A percentile compares a stretch with the other conserved stretches of the same genome.
phyloP scores from a whole-genome alignment of 805 yeast species.

The Ogataea pini region DNA sequence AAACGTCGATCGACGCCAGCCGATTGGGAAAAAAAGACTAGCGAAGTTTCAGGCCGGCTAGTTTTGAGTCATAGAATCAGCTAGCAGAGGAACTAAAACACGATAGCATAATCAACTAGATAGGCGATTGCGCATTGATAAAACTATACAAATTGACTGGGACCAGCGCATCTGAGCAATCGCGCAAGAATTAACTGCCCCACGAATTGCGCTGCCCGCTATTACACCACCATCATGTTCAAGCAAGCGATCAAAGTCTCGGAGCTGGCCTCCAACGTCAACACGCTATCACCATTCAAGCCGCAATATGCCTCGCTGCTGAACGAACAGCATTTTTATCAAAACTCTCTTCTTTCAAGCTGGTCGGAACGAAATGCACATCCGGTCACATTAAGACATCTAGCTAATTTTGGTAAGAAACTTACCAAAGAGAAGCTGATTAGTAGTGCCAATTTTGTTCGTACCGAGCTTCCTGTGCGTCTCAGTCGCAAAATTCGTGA shows the following conservation, averaged over 20 bases:
- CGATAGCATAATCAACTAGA: no score
- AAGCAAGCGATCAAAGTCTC: conserved; percentile 17
- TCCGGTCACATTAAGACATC: conserved; percentile 86
- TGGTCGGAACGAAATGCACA: conserved; percentile 72
- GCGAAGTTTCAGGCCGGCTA: no score
- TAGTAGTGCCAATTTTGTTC: conserved; percentile 83
- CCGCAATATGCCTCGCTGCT: conserved; percentile 18
- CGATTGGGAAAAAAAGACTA: background rate
- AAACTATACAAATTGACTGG: no score
- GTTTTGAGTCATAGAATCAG: background rate
- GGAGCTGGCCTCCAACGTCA: conserved; percentile 19
- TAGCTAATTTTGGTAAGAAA: conserved; percentile 85
- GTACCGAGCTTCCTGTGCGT: conserved; percentile 81
- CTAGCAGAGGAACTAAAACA: no score
- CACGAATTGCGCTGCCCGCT: background rate
- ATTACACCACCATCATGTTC: conserved; percentile 1
- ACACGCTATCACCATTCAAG: conserved; percentile 24
- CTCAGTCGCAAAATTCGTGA: conserved; percentile 78
- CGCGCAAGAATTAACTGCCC: no score
- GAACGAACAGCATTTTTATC: conserved; percentile 79
- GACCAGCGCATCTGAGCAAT: no score
- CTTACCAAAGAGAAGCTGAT: conserved; percentile 76
- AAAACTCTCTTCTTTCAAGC: conserved; percentile 63
- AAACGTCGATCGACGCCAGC: conserved; percentile 3
- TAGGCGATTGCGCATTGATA: no score